Evolutionary conservation across 2,329 filamentous ascomycete species (phyloP).

Genomic region (Fusarium redolens): DNA sequence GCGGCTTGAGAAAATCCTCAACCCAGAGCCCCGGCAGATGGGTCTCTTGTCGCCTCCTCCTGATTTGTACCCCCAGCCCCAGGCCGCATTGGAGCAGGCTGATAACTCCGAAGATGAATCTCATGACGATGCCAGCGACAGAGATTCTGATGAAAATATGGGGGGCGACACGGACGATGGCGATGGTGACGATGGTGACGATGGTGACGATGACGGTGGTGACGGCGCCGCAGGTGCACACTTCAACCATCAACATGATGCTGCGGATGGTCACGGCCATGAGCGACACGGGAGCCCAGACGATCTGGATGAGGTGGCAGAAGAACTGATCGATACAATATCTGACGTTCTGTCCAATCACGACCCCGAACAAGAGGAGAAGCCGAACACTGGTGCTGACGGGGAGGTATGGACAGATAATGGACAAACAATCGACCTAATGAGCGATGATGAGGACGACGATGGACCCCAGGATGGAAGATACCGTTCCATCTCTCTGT

Average conservation of each 20-base stretch:
- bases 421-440: constrained; percentile 2
- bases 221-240: neutral
- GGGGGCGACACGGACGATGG: constrained; percentile 2
- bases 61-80: constrained; percentile 10
- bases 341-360: neutral
- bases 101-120: constrained; percentile 1
- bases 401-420: neutral
- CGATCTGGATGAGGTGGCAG: neutral
- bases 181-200: neutral
- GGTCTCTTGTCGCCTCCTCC: constrained; percentile 5
- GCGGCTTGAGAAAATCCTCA: neutral
- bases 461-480: neutral
- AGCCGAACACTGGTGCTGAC: neutral
- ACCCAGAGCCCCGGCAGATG: neutral
- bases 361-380: neutral
- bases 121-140: neutral
- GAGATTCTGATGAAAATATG: neutral
- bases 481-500: constrained; percentile 14
- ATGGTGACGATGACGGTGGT: neutral
- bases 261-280: neutral
- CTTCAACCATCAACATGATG: neutral
- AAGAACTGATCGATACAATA: neutral
- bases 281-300: neutral
- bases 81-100: neutral
- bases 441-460: neutral